These are phyloP conservation scores for Blastocystis sp. DNA, from an alignment of 352 stramenopile species.

Conservation along the genomic window DNA sequence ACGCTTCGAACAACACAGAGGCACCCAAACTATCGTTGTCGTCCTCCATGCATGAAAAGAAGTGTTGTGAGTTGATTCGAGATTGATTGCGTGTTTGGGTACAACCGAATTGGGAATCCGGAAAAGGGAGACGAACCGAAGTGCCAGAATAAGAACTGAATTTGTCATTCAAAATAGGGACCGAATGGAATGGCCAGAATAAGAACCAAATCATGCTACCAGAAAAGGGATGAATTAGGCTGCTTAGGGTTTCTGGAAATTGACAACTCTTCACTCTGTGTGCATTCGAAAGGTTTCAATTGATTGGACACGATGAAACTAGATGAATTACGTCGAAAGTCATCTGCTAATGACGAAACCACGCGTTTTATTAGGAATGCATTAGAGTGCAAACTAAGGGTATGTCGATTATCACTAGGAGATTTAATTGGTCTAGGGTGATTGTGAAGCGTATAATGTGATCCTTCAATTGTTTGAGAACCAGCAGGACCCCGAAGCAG, in stretches of 20 bases:
- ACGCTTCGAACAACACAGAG: too few relatives aligned
- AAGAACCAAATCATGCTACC: neutral
- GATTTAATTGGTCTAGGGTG: conserved; percentile 7
- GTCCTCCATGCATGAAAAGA: too few relatives aligned
- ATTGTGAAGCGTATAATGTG: conserved; percentile 32
- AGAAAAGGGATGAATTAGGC: too few relatives aligned
- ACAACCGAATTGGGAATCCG: neutral
- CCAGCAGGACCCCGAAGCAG: neutral
- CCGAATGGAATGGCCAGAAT: neutral
- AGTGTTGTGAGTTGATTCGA: neutral
- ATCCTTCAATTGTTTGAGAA: conserved; percentile 36
- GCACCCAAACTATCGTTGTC: too few relatives aligned
- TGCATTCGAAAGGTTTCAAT: neutral
- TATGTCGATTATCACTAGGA: neutral
- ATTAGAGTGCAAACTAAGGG: conserved; percentile 35
- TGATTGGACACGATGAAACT: conserved; percentile 32
- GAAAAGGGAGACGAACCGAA: too few relatives aligned
- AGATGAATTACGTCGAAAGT: conserved; percentile 23
- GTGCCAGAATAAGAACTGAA: neutral
- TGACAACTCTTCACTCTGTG: neutral
- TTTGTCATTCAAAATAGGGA: too few relatives aligned
- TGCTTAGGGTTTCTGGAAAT: neutral
- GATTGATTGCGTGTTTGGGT: neutral
- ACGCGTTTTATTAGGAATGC: conserved; percentile 47
- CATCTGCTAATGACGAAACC: conserved; percentile 34